Conservation (phyloP, 2,329 filamentous ascomycete species). For the Rasamsonia emersonii region DNA sequence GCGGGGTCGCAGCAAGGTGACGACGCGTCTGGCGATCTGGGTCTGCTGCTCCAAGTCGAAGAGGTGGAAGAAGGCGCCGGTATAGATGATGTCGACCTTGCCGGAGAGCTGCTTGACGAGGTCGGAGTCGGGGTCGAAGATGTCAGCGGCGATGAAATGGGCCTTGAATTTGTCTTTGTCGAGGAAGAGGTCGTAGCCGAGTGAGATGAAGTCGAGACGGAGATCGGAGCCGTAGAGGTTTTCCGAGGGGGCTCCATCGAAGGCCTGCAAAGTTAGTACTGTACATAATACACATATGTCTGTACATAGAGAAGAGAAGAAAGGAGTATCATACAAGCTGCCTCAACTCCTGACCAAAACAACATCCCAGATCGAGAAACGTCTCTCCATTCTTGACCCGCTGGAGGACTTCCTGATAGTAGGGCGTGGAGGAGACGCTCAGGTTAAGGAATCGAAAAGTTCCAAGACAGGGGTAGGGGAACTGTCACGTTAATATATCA, state of each 20-base stretch:
- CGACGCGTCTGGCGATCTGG: slow-evolving; percentile 23
- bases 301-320: background rate
- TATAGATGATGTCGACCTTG: slow-evolving; percentile 31
- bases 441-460: slow-evolving; percentile 2
- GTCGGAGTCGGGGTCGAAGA: slow-evolving; percentile 23
- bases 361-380: slow-evolving; percentile 8
- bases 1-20: slow-evolving; percentile 20
- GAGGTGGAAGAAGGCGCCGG: slow-evolving; percentile 35
- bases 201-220: slow-evolving; percentile 43
- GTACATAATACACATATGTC: too few species aligned
- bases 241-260: slow-evolving; percentile 42
- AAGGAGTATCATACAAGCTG: slow-evolving; percentile 1
- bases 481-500: too few species aligned
- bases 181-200: slow-evolving; percentile 58
- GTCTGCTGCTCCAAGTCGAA: slow-evolving; percentile 27
- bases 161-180: slow-evolving; percentile 43
- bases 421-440: slow-evolving; percentile 1
- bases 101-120: slow-evolving; percentile 18
- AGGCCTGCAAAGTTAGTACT: slow-evolving; percentile 15
- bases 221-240: slow-evolving; percentile 46
- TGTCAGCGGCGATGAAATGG: slow-evolving; percentile 42
- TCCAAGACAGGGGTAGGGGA: slow-evolving; percentile 2
- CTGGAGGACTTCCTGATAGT: slow-evolving; percentile 8
- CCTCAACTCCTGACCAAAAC: slow-evolving; percentile 7
- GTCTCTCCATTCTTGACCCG: slow-evolving; percentile 5